Evolutionary conservation across 2,329 filamentous ascomycete species (phyloP).

Genomic region (Xylaria sp.): DNA sequence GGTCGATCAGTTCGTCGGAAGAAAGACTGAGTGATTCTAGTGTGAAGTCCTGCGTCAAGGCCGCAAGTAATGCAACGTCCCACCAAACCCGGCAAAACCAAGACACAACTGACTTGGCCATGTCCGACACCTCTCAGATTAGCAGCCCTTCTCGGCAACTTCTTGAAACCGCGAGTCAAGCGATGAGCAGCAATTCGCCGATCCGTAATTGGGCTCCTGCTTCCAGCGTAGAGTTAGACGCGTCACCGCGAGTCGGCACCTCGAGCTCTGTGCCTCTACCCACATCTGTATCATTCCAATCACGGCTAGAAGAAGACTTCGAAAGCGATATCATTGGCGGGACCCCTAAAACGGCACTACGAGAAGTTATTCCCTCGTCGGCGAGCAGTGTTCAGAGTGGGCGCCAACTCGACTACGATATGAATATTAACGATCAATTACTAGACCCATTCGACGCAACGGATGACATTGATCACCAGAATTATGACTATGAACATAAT

Average conservation of each 20-base stretch:
- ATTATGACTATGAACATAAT: not conserved
- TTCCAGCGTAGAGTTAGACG: slow-evolving; percentile 20
- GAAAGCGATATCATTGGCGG: slow-evolving; percentile 40
- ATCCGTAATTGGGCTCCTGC: slow-evolving; percentile 14
- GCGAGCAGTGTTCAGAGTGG: slow-evolving; percentile 59
- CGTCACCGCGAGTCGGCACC: slow-evolving; percentile 39
- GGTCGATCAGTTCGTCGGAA: slow-evolving; percentile 1
- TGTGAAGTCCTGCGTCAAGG: slow-evolving; percentile 4
- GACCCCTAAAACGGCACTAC: slow-evolving; percentile 48
- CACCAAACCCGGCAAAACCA: slow-evolving; percentile 41
- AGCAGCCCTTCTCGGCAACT: slow-evolving; percentile 50
- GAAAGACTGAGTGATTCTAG: slow-evolving; percentile 7
- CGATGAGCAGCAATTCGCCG: slow-evolving; percentile 29
- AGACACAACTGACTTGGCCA: slow-evolving; percentile 35
- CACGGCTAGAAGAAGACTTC: slow-evolving; percentile 32
- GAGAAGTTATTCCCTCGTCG: slow-evolving; percentile 51
- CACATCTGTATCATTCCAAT: slow-evolving; percentile 21
- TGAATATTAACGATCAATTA: slow-evolving; percentile 50
- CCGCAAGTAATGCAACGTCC: slow-evolving; percentile 36
- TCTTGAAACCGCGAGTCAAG: slow-evolving; percentile 44
- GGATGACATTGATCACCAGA: slow-evolving; percentile 16
- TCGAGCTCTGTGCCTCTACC: slow-evolving; percentile 22
- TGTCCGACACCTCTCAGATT: slow-evolving; percentile 45
- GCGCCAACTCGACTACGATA: slow-evolving; percentile 60
- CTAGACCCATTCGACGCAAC: slow-evolving; percentile 44